phyloP scores from a whole-genome alignment of 1,284 basidiomycete species.

The Rhodotorula sp. region DNA sequence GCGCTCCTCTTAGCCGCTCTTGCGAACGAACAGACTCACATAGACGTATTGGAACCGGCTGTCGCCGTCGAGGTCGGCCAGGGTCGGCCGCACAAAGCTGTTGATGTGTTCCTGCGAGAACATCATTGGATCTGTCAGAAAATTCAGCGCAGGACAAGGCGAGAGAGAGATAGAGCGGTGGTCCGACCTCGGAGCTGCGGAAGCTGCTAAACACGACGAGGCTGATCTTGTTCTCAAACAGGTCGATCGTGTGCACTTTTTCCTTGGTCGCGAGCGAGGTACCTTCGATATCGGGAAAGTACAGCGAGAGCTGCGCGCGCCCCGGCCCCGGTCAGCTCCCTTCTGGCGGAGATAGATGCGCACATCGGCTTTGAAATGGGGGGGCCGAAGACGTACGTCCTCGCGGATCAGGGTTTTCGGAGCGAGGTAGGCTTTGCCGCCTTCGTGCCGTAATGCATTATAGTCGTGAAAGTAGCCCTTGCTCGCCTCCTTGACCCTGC shows the following conservation, averaged over 20 bases:
- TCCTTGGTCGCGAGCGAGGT: constrained; percentile 58
- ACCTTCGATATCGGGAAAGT: constrained; percentile 85
- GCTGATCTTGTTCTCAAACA: constrained; percentile 73
- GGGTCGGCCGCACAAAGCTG: constrained; percentile 66
- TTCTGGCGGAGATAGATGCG: no score
- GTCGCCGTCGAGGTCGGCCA: constrained; percentile 62
- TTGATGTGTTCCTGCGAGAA: constrained; percentile 69
- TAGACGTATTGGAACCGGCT: constrained; percentile 74
- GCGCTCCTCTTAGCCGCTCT: background rate
- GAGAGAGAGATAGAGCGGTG: constrained; percentile 3
- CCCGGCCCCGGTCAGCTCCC: no score
- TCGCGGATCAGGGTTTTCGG: constrained; percentile 82
- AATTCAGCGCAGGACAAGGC: background rate
- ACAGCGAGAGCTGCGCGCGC: constrained; percentile 57
- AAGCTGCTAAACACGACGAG: constrained; percentile 78
- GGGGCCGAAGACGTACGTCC: constrained; percentile 62
- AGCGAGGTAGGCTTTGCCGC: constrained; percentile 94
- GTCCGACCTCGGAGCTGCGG: constrained; percentile 74
- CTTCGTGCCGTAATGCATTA: constrained; percentile 73
- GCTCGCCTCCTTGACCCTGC: constrained; percentile 76
- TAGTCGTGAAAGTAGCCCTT: constrained; percentile 90
- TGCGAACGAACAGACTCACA: constrained; percentile 44
- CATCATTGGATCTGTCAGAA: background rate
- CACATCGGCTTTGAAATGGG: background rate
- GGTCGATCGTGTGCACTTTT: constrained; percentile 70